Conservation (phyloP, 371 early-diverging fungal species). For the Gilbertella persicaria region DNA sequence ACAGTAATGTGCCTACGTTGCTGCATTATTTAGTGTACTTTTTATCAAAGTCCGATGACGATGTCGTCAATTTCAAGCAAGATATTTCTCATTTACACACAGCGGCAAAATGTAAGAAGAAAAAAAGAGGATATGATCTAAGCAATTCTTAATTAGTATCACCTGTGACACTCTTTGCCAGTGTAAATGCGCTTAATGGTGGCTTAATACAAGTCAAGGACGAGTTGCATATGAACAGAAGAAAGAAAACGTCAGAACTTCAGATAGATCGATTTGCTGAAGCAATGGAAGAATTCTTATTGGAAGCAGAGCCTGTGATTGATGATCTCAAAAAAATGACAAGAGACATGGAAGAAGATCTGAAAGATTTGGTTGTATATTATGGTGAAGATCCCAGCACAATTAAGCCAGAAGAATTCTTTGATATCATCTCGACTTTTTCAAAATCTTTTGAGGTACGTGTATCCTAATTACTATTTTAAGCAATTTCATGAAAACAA, state of each 20-base stretch:
- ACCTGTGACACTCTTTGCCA: conserved; percentile 60
- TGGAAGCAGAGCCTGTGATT: conserved; percentile 45
- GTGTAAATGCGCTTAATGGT: conserved; percentile 57
- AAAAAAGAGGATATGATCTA: neutral
- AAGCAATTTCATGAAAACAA: neutral
- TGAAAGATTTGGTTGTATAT: conserved; percentile 64
- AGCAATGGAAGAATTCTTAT: conserved; percentile 59
- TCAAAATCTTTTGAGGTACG: conserved; percentile 45
- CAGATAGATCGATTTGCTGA: conserved; percentile 67
- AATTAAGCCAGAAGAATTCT: conserved; percentile 86
- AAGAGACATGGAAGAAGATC: conserved; percentile 52
- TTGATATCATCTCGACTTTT: conserved; percentile 59
- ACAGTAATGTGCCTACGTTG: conserved; percentile 64
- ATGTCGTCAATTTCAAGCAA: conserved; percentile 58
- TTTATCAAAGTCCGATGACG: conserved; percentile 61
- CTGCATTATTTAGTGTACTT: conserved; percentile 76
- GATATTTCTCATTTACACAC: conserved; percentile 74
- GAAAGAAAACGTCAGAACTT: conserved; percentile 34
- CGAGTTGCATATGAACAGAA: conserved; percentile 48
- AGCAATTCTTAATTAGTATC: conserved; percentile 46
- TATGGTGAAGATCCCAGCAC: conserved; percentile 82
- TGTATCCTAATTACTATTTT: neutral
- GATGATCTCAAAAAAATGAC: conserved; percentile 39
- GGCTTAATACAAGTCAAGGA: conserved; percentile 61
- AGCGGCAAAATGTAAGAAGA: conserved; percentile 59